Evolutionary conservation across 306 rosid species (phyloP).

Genomic region (Biancaea sappan): DNA sequence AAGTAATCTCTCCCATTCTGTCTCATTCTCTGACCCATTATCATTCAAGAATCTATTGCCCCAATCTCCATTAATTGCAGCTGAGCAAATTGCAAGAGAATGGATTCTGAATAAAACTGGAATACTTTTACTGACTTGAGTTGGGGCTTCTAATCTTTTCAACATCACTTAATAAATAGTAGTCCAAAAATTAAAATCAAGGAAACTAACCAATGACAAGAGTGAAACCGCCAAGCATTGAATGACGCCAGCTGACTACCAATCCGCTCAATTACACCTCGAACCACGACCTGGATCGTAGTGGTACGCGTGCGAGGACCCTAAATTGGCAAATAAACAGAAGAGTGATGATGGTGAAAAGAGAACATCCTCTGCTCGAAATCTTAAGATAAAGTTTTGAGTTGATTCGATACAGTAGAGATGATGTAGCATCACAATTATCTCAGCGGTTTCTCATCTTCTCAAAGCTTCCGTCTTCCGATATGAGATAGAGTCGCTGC

Average conservation of each 20-base stretch:
- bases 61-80: constrained; percentile 36
- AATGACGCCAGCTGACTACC: not conserved
- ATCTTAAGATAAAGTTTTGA: not conserved
- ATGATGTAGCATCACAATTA: not conserved
- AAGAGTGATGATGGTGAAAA: not conserved
- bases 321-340: not conserved
- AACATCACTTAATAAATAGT: constrained; percentile 44
- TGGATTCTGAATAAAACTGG: constrained; percentile 44
- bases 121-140: constrained; percentile 35
- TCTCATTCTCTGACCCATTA: constrained; percentile 54
- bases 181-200: not conserved
- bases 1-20: constrained; percentile 82
- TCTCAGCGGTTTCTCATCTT: not conserved
- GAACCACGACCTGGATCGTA: not conserved
- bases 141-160: constrained; percentile 37
- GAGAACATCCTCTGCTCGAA: not conserved
- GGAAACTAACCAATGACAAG: constrained; percentile 20
- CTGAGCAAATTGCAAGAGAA: constrained; percentile 45
- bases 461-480: not conserved
- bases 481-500: not conserved
- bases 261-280: not conserved
- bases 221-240: not conserved
- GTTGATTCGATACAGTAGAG: not conserved
- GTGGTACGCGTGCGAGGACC: no score
- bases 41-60: constrained; percentile 9